Percentiles rank a stretch among this genome's conserved stretches.
Evolutionary conservation across 2,329 filamentous ascomycete genomes (phyloP).

Genomic region (Colletotrichum melonis): DNA sequence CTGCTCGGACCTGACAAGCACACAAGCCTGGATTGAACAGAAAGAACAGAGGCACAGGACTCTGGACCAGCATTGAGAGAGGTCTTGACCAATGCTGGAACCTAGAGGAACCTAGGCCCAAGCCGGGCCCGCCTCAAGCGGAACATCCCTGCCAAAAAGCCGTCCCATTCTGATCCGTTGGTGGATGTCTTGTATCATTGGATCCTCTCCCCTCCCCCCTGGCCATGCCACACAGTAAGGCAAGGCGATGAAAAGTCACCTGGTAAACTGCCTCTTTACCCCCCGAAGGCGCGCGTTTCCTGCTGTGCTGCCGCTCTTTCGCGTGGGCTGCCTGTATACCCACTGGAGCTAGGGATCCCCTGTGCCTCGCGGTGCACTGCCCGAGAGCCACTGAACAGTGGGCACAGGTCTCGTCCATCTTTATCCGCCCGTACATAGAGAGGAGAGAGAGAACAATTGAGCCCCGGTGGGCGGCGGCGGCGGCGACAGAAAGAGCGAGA

Average conservation of each 20-base stretch:
- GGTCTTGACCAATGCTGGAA: neutral
- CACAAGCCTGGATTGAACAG: neutral
- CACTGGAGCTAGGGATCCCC: slow-evolving; percentile 14
- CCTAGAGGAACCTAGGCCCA: neutral
- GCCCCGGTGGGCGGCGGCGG: neutral
- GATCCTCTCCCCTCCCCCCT: no score
- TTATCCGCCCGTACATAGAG: neutral
- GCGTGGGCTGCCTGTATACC: neutral
- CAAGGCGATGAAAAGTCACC: neutral
- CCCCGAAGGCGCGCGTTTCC: slow-evolving; percentile 6
- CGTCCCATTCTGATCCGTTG: slow-evolving; percentile 6
- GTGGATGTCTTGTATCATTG: neutral
- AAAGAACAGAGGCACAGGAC: neutral
- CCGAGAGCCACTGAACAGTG: slow-evolving; percentile 15
- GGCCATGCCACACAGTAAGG: neutral
- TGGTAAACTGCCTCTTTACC: neutral
- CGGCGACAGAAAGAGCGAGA: slow-evolving; percentile 9
- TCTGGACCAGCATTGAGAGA: neutral
- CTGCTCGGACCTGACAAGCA: neutral
- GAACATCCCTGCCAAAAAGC: slow-evolving; percentile 25
- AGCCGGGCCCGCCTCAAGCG: slow-evolving; percentile 19
- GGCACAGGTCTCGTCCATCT: neutral
- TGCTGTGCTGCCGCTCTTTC: slow-evolving; percentile 8
- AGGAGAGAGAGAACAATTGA: neutral
- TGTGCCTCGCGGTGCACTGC: slow-evolving; percentile 31